A percentile compares a stretch with the other conserved stretches of the same genome.
Evolutionary conservation across 345 rosid genomes (phyloP).

Genomic region (Streptanthus diversifolius): DNA sequence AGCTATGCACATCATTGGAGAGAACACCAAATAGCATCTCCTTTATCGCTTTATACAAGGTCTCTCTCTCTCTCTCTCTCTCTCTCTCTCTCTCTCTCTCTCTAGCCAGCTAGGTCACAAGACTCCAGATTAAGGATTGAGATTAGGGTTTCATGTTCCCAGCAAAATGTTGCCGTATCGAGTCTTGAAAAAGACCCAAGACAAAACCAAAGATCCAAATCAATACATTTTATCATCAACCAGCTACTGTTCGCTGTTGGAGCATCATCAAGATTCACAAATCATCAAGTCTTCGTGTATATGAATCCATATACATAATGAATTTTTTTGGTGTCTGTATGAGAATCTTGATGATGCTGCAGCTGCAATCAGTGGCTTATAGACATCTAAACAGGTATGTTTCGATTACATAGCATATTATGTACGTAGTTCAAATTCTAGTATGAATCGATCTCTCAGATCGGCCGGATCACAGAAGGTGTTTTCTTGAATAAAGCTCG

Average conservation of each 20-base stretch:
- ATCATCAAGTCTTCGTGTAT: slow-evolving; percentile 13
- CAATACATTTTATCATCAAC: not conserved
- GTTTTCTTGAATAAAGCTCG: not conserved
- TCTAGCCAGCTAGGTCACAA: not conserved
- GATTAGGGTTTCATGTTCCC: slow-evolving; percentile 26
- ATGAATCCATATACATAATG: slow-evolving; percentile 9
- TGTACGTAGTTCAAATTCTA: not conserved
- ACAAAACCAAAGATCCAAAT: slow-evolving; percentile 11
- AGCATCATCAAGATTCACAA: slow-evolving; percentile 96
- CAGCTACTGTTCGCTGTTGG: slow-evolving; percentile 74
- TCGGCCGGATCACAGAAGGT: not conserved
- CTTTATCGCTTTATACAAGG: not conserved
- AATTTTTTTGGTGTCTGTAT: slow-evolving; percentile 16
- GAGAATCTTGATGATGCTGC: slow-evolving; percentile 99
- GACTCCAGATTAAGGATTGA: slow-evolving; percentile 8
- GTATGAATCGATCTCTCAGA: slow-evolving; percentile 17
- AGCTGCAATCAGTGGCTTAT: slow-evolving; percentile 72
- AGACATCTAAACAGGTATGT: slow-evolving; percentile 6
- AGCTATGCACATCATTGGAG: slow-evolving; percentile 4
- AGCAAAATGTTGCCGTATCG: not conserved
- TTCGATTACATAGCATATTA: not conserved
- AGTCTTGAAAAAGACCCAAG: not conserved
- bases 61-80: not conserved
- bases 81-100: not conserved
- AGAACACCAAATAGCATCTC: not conserved